These are phyloP conservation scores for Gamsiella multidivaricata DNA, from an alignment of 192 early-diverging fungal genomes.

Conservation along the genomic window DNA sequence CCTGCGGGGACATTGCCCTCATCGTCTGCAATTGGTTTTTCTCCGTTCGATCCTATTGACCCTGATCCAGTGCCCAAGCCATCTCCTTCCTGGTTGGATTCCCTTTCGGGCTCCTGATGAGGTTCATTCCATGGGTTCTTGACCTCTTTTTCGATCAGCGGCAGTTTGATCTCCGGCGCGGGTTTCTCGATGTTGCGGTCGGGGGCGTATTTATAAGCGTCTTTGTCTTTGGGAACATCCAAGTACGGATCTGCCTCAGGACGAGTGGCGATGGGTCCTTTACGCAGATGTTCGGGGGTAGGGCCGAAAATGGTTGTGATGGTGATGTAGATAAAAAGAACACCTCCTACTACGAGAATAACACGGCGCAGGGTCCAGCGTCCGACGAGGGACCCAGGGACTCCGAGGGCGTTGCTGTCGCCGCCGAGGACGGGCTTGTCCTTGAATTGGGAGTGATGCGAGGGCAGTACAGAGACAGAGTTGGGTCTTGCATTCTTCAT, in stretches of 20 bases:
- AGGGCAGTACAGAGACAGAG: conserved; percentile 41
- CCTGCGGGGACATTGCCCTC: neutral
- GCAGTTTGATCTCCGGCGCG: conserved; percentile 5
- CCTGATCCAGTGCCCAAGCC: conserved; percentile 7
- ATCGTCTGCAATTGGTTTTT: neutral
- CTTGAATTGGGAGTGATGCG: conserved; percentile 48
- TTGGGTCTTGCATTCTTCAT: conserved; percentile 52
- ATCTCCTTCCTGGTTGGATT: neutral
- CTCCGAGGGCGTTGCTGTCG: neutral
- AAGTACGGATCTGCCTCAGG: conserved; percentile 36
- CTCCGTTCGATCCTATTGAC: neutral
- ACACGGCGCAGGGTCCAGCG: conserved; percentile 27
- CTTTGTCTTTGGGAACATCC: conserved; percentile 19
- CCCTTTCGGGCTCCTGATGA: neutral
- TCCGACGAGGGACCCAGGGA: conserved; percentile 8
- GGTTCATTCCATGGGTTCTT: conserved; percentile 14
- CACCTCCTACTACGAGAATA: conserved; percentile 34
- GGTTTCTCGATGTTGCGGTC: neutral
- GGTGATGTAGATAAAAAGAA: conserved; percentile 49
- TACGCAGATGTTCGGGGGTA: conserved; percentile 3
- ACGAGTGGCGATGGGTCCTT: conserved; percentile 10
- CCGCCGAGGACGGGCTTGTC: conserved; percentile 37
- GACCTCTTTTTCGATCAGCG: neutral
- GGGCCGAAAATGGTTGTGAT: conserved; percentile 38
- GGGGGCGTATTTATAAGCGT: neutral